Percentiles rank a stretch among this genome's conserved stretches.
Conservation (phyloP, 371 early-diverging fungal genomes). For the Mucor velutinosus region DNA sequence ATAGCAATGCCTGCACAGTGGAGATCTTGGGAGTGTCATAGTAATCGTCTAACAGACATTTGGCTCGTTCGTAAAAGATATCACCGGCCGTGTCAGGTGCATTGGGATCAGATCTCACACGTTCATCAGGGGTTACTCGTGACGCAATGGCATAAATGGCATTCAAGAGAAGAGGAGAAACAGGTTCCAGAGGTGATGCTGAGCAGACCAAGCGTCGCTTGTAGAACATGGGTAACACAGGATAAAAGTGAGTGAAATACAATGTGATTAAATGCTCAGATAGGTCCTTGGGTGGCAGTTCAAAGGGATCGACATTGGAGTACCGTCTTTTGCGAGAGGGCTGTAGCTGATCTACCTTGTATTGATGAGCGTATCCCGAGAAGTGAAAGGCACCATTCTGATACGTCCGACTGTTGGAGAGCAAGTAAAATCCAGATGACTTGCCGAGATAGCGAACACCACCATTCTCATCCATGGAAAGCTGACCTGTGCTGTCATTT, state of each 20-base stretch:
- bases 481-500: conserved; percentile 36
- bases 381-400: conserved; percentile 48
- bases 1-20: conserved; percentile 60
- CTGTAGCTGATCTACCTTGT: not conserved
- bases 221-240: conserved; percentile 56
- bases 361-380: conserved; percentile 30
- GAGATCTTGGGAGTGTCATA: conserved; percentile 60
- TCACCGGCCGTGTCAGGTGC: conserved; percentile 49
- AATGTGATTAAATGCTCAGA: conserved; percentile 53
- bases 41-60: conserved; percentile 51
- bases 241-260: conserved; percentile 59
- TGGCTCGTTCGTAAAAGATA: conserved; percentile 50
- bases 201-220: conserved; percentile 25
- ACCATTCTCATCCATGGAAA: conserved; percentile 50
- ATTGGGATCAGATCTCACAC: conserved; percentile 37
- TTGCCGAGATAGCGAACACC: conserved; percentile 49
- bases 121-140: conserved; percentile 40
- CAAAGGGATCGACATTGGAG: conserved; percentile 27
- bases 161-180: conserved; percentile 53
- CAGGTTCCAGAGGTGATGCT: conserved; percentile 19
- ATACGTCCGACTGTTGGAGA: conserved; percentile 46
- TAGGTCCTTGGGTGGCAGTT: conserved; percentile 54
- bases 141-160: conserved; percentile 56
- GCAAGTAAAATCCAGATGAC: conserved; percentile 48
- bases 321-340: not conserved